Conservation (phyloP, 2,329 filamentous ascomycete genomes). For the Didymella lethalis region DNA sequence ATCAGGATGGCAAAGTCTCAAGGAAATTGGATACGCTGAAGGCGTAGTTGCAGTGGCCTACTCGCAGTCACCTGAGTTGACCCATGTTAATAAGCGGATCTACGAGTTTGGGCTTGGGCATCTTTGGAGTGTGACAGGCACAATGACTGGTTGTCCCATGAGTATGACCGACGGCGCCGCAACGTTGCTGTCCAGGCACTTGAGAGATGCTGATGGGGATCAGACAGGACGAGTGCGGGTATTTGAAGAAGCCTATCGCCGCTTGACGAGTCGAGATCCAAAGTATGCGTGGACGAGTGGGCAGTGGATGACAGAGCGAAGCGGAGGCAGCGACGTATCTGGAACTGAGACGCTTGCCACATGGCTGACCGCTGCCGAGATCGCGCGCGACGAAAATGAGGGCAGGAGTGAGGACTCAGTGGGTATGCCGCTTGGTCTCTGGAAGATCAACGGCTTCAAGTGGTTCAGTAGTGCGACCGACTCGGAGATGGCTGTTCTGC, state of each 20-base stretch:
- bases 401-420: conserved; percentile 38
- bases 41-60: conserved; percentile 70
- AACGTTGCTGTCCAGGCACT: conserved; percentile 31
- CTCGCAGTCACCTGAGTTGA: conserved; percentile 58
- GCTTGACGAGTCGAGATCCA: conserved; percentile 63
- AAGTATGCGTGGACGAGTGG: conserved; percentile 71
- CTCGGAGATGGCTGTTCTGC: conserved; percentile 68
- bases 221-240: conserved; percentile 51
- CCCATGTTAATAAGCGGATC: conserved; percentile 61
- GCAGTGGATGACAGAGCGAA: conserved; percentile 80
- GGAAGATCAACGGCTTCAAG: conserved; percentile 72
- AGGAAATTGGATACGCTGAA: conserved; percentile 65
- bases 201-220: conserved; percentile 34
- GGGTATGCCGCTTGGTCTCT: conserved; percentile 61
- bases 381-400: conserved; percentile 37
- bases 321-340: conserved; percentile 73
- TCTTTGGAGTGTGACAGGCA: conserved; percentile 67
- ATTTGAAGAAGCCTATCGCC: conserved; percentile 61
- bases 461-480: conserved; percentile 76
- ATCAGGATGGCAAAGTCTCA: conserved; percentile 71
- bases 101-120: conserved; percentile 68
- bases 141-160: conserved; percentile 69
- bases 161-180: conserved; percentile 71
- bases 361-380: conserved; percentile 28
- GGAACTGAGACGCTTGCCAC: conserved; percentile 69